phyloP scores from a whole-genome alignment of 208 protist genomes.

The Acanthamoeba triangularis region DNA sequence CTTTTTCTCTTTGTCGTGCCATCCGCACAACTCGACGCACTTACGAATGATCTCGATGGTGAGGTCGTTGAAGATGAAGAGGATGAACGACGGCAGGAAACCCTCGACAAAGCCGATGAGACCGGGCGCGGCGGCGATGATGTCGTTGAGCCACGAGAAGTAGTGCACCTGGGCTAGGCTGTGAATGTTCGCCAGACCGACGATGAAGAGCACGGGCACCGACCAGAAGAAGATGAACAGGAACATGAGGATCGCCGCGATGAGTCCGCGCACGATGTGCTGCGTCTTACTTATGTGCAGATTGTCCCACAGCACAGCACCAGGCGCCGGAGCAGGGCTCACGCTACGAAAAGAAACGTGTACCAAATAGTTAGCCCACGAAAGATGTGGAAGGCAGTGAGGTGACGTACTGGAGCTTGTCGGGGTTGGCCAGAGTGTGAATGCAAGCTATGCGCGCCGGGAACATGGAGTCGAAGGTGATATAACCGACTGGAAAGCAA shows the following conservation, averaged over 20 bases:
- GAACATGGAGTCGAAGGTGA: constrained; percentile 52
- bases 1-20: neutral
- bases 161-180: neutral
- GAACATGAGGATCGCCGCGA: neutral
- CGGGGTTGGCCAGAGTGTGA: constrained; percentile 20
- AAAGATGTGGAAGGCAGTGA: neutral
- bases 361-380: neutral
- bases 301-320: neutral
- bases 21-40: constrained; percentile 11
- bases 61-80: constrained; percentile 56
- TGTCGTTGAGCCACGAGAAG: constrained; percentile 5
- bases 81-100: constrained; percentile 56
- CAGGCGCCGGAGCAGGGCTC: neutral
- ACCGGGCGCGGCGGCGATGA: neutral
- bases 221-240: constrained; percentile 74
- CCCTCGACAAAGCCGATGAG: constrained; percentile 53
- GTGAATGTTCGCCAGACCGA: constrained; percentile 57
- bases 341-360: neutral
- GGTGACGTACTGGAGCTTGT: constrained; percentile 8
- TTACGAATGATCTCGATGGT: constrained; percentile 22
- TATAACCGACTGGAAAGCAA: neutral
- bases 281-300: constrained; percentile 35
- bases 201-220: constrained; percentile 60
- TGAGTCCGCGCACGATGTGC: neutral
- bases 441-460: constrained; percentile 1